A percentile compares a stretch with the other conserved stretches of the same genome.
phyloP scores from a whole-genome alignment of 371 early-diverging fungal genomes.

The Apophysomyces trapeziformis region DNA sequence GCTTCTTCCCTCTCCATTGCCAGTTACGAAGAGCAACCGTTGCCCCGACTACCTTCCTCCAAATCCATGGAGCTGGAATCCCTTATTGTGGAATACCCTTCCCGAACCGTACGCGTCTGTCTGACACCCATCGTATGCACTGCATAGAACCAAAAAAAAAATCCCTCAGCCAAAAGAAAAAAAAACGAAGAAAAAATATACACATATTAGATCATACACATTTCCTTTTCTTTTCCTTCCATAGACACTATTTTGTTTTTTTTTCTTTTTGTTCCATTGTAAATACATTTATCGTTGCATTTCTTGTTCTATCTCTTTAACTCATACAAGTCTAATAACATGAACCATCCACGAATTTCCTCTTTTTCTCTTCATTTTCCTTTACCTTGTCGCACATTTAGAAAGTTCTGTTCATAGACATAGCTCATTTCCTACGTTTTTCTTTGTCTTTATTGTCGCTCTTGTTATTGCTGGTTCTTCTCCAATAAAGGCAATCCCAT shows the following conservation, averaged over 20 bases:
- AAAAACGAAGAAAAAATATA: constrained; percentile 3
- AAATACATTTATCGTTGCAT: no score
- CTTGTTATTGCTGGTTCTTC: no score
- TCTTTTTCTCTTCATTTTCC: no score
- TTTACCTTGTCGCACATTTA: no score
- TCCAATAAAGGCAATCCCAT: no score
- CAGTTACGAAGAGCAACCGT: neutral
- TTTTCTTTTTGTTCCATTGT: no score
- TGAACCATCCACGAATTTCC: no score
- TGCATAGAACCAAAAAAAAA: neutral
- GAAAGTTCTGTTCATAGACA: no score
- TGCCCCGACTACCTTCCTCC: constrained; percentile 13
- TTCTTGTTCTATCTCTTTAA: no score
- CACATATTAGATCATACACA: constrained; percentile 3
- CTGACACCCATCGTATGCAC: constrained; percentile 25
- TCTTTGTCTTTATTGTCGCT: no score
- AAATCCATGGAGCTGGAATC: constrained; percentile 35
- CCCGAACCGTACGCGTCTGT: constrained; percentile 30
- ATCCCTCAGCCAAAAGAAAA: neutral
- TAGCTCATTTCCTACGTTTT: no score
- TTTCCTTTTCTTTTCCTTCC: neutral
- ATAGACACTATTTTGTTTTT: neutral
- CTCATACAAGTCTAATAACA: no score
- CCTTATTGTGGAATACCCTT: constrained; percentile 33
- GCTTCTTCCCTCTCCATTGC: constrained; percentile 9